Evolutionary conservation across 2,329 filamentous ascomycete genomes (phyloP), one percentile per base, ranked within the genome.

Genomic region (Pseudogymnoascus sp.): DNA sequence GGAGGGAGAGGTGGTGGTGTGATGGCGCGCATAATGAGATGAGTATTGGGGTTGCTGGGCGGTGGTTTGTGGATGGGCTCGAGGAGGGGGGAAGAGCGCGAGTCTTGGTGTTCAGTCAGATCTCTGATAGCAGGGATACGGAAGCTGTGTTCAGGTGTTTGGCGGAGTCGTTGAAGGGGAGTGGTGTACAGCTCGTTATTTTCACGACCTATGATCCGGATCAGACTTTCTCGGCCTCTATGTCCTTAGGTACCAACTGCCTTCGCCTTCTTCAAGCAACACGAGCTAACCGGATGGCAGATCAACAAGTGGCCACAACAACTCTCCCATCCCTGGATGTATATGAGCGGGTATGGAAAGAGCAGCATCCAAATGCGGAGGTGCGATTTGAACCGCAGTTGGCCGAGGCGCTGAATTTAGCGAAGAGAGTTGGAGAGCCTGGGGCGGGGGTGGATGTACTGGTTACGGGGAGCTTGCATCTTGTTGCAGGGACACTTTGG

Each of bases 21-120:
- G 67, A 69, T 63, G 61, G 62, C 4, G 69, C 67, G 18, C 67
- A 70, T 64, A 70, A 66, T 0, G 81, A 90, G 2, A 92, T 97
- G 72, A 96, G 91, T 72, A 86, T 97, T 63, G 85, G 88, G 67
- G 83, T 89, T 69, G 90, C 90, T 4, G 88, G 87, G 0, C 82
- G 84, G 66, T 97, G 92, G 92, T 97, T 96, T 70, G 84, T 85
- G 4, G 71, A 73, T 16, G 77, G 81, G 69, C 75, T 66, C 50
- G 66, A 64, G 28, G 18, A 69, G 5, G 23, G 23, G 38, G 18
- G 1, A 0, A 50, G 40, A 28, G 60, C 46, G 36, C 38, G 60
- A 1, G 28, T 62, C 56, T 16, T 64, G 37, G 12, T 28, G 56
- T 11, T 60, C 31, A 16, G 63, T 56, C 25, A 64, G 34, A 62